phyloP scores from a whole-genome alignment of 208 protist species.

The Leishmania mexicana region DNA sequence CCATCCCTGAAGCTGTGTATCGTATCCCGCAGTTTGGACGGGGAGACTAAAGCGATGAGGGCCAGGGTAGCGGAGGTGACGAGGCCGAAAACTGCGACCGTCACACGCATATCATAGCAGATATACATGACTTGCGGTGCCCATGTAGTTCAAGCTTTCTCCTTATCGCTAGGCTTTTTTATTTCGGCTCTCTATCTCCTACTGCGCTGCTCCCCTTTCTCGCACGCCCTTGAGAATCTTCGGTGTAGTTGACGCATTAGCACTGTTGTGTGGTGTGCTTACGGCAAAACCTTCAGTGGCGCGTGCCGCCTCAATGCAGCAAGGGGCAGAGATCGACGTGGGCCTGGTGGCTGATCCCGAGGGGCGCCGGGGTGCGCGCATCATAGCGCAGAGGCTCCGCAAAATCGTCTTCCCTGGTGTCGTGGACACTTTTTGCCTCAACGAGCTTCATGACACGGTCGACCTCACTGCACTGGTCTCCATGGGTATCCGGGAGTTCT shows the following conservation, averaged over 20 bases:
- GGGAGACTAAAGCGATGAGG: background rate
- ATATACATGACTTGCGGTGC: background rate
- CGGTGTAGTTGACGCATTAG: background rate
- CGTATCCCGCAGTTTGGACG: background rate
- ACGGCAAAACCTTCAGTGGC: background rate
- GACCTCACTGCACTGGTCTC: slow-evolving; percentile 21
- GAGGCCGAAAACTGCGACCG: background rate
- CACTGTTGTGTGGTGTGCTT: background rate
- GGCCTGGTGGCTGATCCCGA: slow-evolving; percentile 12
- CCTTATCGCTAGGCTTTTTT: background rate
- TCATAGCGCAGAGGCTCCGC: slow-evolving; percentile 19
- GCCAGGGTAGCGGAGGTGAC: background rate
- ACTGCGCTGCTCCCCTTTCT: background rate
- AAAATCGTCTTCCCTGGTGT: slow-evolving; percentile 15
- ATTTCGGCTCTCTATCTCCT: background rate
- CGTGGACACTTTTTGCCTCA: slow-evolving; percentile 13
- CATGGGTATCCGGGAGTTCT: slow-evolving; percentile 19
- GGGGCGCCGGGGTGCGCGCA: slow-evolving; percentile 9
- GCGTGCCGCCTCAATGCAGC: background rate
- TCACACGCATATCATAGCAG: background rate
- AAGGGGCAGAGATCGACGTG: background rate
- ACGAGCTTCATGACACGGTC: slow-evolving; percentile 19
- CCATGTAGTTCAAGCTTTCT: background rate
- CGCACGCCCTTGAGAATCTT: background rate
- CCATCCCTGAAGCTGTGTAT: background rate